These are phyloP conservation scores for Ophiostoma perfectum DNA, from an alignment of 2,329 filamentous ascomycete species.

Conservation along the genomic window DNA sequence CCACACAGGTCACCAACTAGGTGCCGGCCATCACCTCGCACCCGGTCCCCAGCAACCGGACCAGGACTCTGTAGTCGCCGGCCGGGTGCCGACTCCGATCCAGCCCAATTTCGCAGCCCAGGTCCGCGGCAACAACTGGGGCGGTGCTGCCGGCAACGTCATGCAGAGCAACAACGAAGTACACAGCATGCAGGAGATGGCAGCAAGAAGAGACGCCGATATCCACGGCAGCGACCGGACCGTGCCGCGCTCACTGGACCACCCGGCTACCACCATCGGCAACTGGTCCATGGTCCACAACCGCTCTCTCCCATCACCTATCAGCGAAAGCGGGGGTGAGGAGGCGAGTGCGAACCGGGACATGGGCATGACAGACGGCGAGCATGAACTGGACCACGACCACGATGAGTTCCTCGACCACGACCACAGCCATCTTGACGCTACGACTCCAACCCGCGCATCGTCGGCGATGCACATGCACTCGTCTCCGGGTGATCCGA, in stretches of 20 bases:
- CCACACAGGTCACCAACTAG: neutral
- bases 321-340: conserved; percentile 49
- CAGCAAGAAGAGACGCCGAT: neutral
- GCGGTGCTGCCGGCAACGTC: conserved; percentile 34
- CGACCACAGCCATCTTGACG: conserved; percentile 27
- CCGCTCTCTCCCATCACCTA: conserved; percentile 54
- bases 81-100: conserved; percentile 56
- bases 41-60: conserved; percentile 34
- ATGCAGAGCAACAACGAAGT: conserved; percentile 25
- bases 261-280: conserved; percentile 30
- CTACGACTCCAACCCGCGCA: conserved; percentile 33
- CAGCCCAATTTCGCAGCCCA: conserved; percentile 53
- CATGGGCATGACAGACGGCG: conserved; percentile 26
- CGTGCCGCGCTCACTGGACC: conserved; percentile 46
- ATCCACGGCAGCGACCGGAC: conserved; percentile 33
- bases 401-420: conserved; percentile 20
- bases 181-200: conserved; percentile 8
- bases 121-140: conserved; percentile 49
- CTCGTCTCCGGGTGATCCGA: neutral
- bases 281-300: conserved; percentile 52
- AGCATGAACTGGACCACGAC: conserved; percentile 1
- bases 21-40: conserved; percentile 28
- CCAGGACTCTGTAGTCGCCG: conserved; percentile 34
- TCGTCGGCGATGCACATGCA: conserved; percentile 15
- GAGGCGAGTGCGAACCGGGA: conserved; percentile 32